A percentile compares a stretch with the other conserved stretches of the same genome.
These are phyloP conservation scores for Penicillium glabrum DNA, from an alignment of 2,329 filamentous ascomycete species.

Conservation along the genomic window DNA sequence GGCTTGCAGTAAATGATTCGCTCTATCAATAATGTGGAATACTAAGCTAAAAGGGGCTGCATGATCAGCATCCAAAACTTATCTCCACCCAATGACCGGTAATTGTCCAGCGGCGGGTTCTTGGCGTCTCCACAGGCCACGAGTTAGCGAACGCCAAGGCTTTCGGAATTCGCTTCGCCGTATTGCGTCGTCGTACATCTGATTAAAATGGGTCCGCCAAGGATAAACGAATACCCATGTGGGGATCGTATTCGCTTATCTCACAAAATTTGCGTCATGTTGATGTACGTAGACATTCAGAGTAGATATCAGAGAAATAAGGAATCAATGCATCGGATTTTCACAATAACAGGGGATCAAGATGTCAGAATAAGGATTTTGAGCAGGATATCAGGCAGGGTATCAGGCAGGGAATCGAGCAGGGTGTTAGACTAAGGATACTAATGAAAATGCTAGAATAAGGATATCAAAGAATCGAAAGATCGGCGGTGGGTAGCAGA, in stretches of 20 bases:
- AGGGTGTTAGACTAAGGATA: neutral
- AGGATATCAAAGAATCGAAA: neutral
- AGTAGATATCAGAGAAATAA: neutral
- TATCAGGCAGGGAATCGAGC: neutral
- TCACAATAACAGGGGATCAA: too few relatives aligned
- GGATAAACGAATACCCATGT: neutral
- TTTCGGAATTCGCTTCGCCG: neutral
- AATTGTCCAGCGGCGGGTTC: neutral
- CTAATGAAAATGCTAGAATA: neutral
- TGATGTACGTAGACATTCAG: neutral
- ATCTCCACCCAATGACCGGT: neutral
- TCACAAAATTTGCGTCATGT: neutral
- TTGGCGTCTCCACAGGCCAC: neutral
- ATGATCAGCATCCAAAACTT: neutral
- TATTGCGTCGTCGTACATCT: neutral
- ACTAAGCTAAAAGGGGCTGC: neutral
- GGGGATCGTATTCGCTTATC: neutral
- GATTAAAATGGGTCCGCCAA: neutral
- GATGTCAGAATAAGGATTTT: neutral
- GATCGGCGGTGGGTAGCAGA: neutral
- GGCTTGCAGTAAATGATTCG: neutral
- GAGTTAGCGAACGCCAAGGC: neutral
- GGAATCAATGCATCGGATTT: neutral
- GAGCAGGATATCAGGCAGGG: neutral
- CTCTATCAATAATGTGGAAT: neutral